Conservation (phyloP, 257 asterid species). For the Craterostigma plantagineum region DNA sequence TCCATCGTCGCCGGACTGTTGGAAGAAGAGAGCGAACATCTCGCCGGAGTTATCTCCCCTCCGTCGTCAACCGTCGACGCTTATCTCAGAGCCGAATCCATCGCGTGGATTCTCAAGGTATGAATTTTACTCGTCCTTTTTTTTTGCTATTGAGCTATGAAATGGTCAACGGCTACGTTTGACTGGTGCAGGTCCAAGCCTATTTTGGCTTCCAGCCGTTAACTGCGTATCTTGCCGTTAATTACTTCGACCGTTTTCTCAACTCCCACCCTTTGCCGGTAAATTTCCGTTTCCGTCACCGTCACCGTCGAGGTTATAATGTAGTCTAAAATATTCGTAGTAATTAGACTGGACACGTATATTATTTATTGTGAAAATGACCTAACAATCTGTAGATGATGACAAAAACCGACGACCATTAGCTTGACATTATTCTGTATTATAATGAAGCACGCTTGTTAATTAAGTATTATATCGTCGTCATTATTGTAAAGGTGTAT, state of each 20-base stretch:
- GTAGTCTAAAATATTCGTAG: too few relatives aligned
- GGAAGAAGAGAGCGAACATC: constrained; percentile 41
- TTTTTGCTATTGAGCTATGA: constrained; percentile 3
- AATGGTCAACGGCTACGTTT: too few relatives aligned
- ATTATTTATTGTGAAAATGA: neutral
- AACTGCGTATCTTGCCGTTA: constrained; percentile 83
- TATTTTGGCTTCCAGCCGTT: constrained; percentile 58
- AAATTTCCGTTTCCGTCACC: constrained; percentile 6
- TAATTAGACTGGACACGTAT: neutral
- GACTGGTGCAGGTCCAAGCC: constrained; percentile 48
- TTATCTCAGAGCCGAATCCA: constrained; percentile 40
- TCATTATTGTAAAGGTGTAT: neutral
- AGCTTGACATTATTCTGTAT: too few relatives aligned
- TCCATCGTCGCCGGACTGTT: constrained; percentile 50
- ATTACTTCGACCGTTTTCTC: constrained; percentile 75
- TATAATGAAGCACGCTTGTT: neutral
- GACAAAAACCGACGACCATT: neutral
- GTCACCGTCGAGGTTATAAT: constrained; percentile 10
- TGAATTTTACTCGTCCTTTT: constrained; percentile 7
- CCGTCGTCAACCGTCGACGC: constrained; percentile 31
- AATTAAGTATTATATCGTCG: neutral
- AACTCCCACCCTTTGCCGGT: constrained; percentile 58
- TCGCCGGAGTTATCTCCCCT: constrained; percentile 15
- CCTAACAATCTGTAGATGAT: neutral
- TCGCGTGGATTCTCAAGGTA: constrained; percentile 95